Conservation (phyloP, 371 early-diverging fungal species). For the Enteropsectra breve region DNA sequence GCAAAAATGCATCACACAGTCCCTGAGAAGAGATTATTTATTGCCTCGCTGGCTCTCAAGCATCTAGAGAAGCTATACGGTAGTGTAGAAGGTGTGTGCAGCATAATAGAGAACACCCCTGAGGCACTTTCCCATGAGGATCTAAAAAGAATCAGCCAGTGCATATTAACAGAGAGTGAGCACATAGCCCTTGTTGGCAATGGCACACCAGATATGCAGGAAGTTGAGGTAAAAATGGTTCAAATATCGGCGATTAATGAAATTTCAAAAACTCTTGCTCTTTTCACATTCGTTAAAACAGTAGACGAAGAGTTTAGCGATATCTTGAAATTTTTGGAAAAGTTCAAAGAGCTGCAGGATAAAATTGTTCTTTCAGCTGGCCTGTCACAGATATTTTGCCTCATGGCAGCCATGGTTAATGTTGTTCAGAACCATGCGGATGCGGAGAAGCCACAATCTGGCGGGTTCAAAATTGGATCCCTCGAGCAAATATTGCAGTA, state of each 20-base stretch:
- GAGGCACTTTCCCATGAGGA: conserved; percentile 32
- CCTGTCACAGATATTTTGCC: too few species aligned
- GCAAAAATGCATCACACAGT: conserved; percentile 11
- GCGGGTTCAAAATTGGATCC: too few species aligned
- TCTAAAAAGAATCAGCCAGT: conserved; percentile 20
- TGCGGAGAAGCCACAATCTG: too few species aligned
- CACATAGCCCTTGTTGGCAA: neutral
- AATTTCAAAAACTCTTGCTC: too few species aligned
- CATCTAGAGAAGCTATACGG: conserved; percentile 34
- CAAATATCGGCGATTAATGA: neutral
- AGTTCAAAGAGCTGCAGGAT: too few species aligned
- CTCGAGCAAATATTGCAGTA: too few species aligned
- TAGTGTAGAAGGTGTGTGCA: conserved; percentile 22
- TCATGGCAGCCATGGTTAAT: too few species aligned
- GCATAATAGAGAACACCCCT: conserved; percentile 16
- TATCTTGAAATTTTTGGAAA: too few species aligned
- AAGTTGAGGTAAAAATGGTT: neutral
- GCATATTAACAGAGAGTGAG: conserved; percentile 31
- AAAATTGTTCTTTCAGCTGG: too few species aligned
- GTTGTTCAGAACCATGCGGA: too few species aligned
- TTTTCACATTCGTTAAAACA: too few species aligned
- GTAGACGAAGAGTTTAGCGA: too few species aligned
- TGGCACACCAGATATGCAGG: neutral
- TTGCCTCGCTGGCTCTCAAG: conserved; percentile 35
- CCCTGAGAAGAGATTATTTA: conserved; percentile 41